A percentile compares a stretch with the other conserved stretches of the same genome.
Conservation (phyloP, 192 early-diverging fungal genomes). For the Paraglomus occultum region DNA sequence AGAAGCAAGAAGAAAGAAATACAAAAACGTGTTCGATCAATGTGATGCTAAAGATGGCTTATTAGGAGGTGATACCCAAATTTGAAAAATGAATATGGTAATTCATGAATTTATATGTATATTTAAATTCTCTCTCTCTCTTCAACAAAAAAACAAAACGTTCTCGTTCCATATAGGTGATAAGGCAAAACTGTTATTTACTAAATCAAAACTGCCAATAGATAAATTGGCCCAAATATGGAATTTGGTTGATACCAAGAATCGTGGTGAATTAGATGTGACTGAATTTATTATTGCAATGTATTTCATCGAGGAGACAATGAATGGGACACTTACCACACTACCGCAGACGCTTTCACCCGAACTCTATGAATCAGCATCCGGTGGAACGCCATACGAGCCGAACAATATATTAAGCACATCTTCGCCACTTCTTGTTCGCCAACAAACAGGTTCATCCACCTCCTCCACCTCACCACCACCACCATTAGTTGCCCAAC, state of each 20-base stretch:
- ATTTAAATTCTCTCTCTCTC: not conserved
- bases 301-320: constrained; percentile 79
- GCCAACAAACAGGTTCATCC: constrained; percentile 37
- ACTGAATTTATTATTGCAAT: constrained; percentile 90
- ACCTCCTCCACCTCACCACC: constrained; percentile 29
- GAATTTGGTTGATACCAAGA: constrained; percentile 75
- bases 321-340: constrained; percentile 64
- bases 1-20: constrained; percentile 34
- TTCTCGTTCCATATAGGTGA: constrained; percentile 54
- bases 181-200: constrained; percentile 69
- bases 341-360: constrained; percentile 72
- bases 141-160: not conserved
- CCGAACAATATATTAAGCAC: constrained; percentile 18
- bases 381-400: constrained; percentile 16
- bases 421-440: constrained; percentile 34
- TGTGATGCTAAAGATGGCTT: constrained; percentile 38
- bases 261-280: constrained; percentile 67
- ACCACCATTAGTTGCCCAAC: not conserved
- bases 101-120: not conserved
- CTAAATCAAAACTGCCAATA: constrained; percentile 75
- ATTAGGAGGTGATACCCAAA: constrained; percentile 22
- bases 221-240: constrained; percentile 82
- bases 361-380: constrained; percentile 29
- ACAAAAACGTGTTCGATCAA: constrained; percentile 36
- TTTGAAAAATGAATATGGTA: not conserved